Percentiles rank a stretch among this genome's conserved stretches.
Evolutionary conservation across 441 rosid species (phyloP).

Genomic region (Eutrema salsugineum): DNA sequence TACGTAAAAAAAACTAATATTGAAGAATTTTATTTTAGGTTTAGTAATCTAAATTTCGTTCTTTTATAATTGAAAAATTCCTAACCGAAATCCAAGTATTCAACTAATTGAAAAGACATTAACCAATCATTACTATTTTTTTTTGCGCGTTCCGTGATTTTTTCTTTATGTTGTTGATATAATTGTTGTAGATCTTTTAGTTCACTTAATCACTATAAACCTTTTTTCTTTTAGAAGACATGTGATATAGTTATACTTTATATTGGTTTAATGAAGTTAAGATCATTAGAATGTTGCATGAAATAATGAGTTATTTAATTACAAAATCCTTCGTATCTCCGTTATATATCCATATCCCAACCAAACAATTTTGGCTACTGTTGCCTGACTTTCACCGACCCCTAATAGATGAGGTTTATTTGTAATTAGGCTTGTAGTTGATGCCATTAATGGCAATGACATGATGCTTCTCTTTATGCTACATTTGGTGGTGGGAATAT

Average conservation of each 20-base stretch:
- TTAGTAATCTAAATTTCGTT: too few species aligned
- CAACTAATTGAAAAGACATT: too few species aligned
- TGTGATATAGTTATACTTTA: neutral
- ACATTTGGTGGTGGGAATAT: slow-evolving; percentile 14
- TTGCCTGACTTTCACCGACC: neutral
- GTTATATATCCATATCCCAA: neutral
- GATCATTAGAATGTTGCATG: neutral
- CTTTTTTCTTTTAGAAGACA: neutral
- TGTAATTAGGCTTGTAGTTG: neutral
- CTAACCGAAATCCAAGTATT: too few species aligned
- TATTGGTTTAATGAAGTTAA: neutral
- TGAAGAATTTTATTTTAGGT: too few species aligned
- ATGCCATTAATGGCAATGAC: slow-evolving; percentile 23
- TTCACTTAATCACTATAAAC: neutral
- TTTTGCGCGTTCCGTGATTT: neutral
- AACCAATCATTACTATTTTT: too few species aligned
- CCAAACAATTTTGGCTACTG: neutral
- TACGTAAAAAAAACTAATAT: too few species aligned
- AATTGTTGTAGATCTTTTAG: neutral
- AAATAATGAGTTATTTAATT: neutral
- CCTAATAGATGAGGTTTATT: neutral
- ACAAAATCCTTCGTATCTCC: neutral
- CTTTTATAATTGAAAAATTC: too few species aligned
- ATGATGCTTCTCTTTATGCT: slow-evolving; percentile 17
- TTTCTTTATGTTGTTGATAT: neutral